phyloP scores from a whole-genome alignment of 768 basidiomycete species.

The Austroboletus festivus region DNA sequence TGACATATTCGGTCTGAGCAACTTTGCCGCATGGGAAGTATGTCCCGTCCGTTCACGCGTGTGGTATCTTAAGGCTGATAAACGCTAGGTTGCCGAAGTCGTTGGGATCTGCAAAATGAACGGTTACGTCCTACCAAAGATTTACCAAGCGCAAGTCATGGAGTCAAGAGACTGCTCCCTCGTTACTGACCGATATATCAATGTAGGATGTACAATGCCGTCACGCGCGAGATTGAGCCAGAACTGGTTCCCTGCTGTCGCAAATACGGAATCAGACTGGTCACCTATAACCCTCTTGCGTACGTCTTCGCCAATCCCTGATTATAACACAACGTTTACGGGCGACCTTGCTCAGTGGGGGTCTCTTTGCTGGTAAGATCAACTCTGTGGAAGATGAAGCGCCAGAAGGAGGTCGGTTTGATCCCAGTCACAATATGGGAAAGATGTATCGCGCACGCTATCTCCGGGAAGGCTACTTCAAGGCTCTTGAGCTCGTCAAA shows the following conservation, averaged over 20 bases:
- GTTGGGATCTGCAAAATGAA: constrained; percentile 54
- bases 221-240: constrained; percentile 45
- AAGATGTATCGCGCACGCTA: constrained; percentile 46
- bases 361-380: constrained; percentile 45
- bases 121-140: constrained; percentile 51
- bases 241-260: constrained; percentile 56
- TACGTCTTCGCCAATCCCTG: constrained; percentile 18
- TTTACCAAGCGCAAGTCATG: constrained; percentile 49
- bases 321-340: background rate
- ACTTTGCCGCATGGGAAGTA: constrained; percentile 56
- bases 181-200: background rate
- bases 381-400: constrained; percentile 29
- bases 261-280: constrained; percentile 55
- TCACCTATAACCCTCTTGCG: constrained; percentile 56
- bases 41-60: background rate
- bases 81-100: constrained; percentile 51
- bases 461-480: constrained; percentile 40
- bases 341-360: constrained; percentile 1
- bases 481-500: constrained; percentile 41
- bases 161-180: background rate
- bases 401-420: constrained; percentile 42
- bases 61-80: background rate
- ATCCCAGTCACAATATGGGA: constrained; percentile 36
- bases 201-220: constrained; percentile 44
- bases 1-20: constrained; percentile 62